phyloP scores from a whole-genome alignment of 768 basidiomycete genomes.

The Galerina sulciceps region DNA sequence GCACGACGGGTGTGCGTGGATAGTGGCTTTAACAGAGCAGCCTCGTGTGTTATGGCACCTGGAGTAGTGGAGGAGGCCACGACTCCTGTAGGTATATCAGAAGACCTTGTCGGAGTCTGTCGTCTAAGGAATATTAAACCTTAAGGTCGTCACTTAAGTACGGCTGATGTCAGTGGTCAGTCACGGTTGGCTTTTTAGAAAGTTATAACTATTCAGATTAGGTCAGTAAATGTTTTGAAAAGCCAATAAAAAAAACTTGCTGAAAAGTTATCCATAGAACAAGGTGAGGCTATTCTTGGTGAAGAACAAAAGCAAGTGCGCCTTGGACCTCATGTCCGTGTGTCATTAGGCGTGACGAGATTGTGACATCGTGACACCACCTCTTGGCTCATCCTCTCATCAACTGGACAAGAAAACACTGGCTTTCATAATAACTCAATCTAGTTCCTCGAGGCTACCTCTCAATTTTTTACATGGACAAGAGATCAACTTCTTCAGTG shows the following conservation, averaged over 20 bases:
- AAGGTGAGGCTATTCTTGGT: neutral
- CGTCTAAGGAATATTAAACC: neutral
- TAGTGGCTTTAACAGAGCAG: constrained; percentile 21
- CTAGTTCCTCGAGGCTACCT: too few species aligned
- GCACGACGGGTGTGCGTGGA: constrained; percentile 29
- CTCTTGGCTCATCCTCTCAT: too few species aligned
- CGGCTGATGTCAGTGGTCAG: too few species aligned
- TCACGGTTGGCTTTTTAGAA: too few species aligned
- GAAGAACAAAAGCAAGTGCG: neutral
- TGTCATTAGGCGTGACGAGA: neutral
- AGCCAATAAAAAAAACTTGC: too few species aligned
- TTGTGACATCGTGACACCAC: too few species aligned
- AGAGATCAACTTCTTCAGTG: too few species aligned
- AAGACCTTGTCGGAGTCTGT: neutral
- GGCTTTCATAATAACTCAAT: neutral
- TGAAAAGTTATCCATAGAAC: too few species aligned
- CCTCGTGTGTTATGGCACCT: constrained; percentile 23
- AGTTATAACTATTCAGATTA: too few species aligned
- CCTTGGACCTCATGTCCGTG: constrained; percentile 3
- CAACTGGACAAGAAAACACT: neutral
- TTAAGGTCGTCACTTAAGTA: too few species aligned
- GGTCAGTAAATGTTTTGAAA: too few species aligned
- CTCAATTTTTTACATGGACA: too few species aligned
- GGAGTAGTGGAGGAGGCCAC: constrained; percentile 3
- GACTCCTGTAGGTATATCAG: constrained; percentile 1